Conservation (phyloP, 192 early-diverging fungal genomes). For the Coemansia sp. region DNA sequence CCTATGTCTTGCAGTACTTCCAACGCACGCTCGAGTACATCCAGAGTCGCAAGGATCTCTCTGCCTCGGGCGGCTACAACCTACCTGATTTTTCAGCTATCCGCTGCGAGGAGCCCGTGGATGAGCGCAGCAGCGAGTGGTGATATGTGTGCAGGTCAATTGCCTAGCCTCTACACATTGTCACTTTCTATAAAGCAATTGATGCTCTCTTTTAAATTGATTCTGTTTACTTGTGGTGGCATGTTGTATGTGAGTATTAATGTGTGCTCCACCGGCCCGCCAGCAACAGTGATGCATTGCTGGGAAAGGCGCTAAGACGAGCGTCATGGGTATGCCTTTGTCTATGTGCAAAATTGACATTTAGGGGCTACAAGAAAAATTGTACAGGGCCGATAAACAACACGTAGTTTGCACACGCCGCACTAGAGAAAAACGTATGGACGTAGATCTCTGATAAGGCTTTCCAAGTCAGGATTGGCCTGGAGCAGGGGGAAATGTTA, state of each 20-base stretch:
- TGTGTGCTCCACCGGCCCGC: constrained; percentile 53
- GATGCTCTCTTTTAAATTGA: background rate
- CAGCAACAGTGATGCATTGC: constrained; percentile 3
- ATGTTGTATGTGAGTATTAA: too few relatives aligned
- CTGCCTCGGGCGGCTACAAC: constrained; percentile 36
- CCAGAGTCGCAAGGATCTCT: constrained; percentile 50
- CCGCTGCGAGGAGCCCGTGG: constrained; percentile 38
- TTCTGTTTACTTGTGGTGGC: background rate
- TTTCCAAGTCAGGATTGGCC: background rate
- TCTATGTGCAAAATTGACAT: constrained; percentile 52
- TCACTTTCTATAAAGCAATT: too few relatives aligned
- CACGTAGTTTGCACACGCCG: constrained; percentile 49
- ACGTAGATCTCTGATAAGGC: background rate
- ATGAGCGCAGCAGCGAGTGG: constrained; percentile 7
- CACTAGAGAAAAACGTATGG: constrained; percentile 19
- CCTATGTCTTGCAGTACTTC: constrained; percentile 72
- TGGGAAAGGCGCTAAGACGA: constrained; percentile 44
- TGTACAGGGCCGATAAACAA: constrained; percentile 44
- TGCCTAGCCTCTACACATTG: background rate
- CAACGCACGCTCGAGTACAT: constrained; percentile 66
- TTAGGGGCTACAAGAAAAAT: constrained; percentile 22
- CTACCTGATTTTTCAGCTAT: constrained; percentile 53
- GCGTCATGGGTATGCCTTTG: constrained; percentile 29
- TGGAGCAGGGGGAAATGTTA: background rate
- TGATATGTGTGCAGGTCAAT: background rate